Conservation (phyloP, 106 monocot species). For the Gastrodia elata region DNA sequence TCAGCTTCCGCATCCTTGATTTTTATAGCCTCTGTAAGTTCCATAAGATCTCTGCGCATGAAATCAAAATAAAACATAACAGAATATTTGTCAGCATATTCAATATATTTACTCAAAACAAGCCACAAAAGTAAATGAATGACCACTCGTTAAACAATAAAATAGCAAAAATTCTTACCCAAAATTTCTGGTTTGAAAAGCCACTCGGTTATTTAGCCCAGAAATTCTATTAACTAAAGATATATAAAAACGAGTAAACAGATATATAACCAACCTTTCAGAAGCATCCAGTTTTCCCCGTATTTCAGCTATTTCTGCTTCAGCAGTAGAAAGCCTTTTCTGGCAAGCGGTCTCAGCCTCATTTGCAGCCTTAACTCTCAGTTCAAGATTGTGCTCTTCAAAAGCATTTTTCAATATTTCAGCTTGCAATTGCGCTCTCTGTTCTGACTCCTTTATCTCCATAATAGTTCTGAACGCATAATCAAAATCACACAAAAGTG, state of each 20-base stretch:
- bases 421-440: constrained; percentile 62
- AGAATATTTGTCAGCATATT: neutral
- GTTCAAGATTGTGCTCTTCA: constrained; percentile 80
- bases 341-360: constrained; percentile 91
- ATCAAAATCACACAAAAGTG: constrained; percentile 5
- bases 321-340: constrained; percentile 65
- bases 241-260: neutral
- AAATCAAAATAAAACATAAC: neutral
- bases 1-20: constrained; percentile 91
- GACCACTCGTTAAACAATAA: neutral
- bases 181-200: neutral
- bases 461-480: constrained; percentile 41
- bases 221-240: neutral
- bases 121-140: neutral
- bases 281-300: constrained; percentile 65
- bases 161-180: neutral
- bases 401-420: constrained; percentile 50
- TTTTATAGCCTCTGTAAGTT: constrained; percentile 80
- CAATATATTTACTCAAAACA: neutral
- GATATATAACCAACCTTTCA: constrained; percentile 45
- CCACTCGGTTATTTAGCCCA: neutral
- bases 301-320: constrained; percentile 69
- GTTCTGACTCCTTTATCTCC: constrained; percentile 87
- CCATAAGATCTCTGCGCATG: constrained; percentile 49
- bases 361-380: constrained; percentile 93